These are phyloP conservation scores for Diaporthe velutina DNA, from an alignment of 2,329 filamentous ascomycete genomes.

Conservation along the genomic window DNA sequence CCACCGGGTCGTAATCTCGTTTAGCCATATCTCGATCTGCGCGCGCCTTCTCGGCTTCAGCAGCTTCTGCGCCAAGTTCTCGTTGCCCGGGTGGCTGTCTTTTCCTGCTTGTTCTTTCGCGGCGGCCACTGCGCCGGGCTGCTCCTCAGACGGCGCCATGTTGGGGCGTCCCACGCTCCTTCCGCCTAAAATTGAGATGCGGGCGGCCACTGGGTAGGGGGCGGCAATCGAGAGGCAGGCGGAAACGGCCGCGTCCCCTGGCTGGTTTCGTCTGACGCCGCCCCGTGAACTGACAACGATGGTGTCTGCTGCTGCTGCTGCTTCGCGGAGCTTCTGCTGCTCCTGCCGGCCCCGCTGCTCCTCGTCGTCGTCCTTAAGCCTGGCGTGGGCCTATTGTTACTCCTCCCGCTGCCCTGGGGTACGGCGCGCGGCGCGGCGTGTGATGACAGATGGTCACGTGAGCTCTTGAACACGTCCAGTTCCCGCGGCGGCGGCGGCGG, in stretches of 20 bases:
- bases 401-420: neutral
- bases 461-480: neutral
- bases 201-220: neutral
- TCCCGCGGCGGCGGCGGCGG: neutral
- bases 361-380: neutral
- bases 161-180: no score
- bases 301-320: neutral
- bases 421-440: neutral
- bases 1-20: slow-evolving; percentile 5
- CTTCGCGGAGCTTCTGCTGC: neutral
- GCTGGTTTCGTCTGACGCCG: neutral
- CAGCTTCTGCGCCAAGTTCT: slow-evolving; percentile 18
- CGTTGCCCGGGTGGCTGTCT: neutral
- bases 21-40: slow-evolving; percentile 37
- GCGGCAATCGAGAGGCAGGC: neutral
- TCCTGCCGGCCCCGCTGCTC: neutral
- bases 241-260: neutral
- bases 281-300: neutral
- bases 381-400: neutral
- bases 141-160: neutral
- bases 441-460: neutral
- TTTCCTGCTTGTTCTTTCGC: neutral
- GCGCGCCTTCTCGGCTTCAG: slow-evolving; percentile 25
- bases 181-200: neutral
- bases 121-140: neutral